Conservation (phyloP, 2,329 filamentous ascomycete genomes). For the Pyrenophora tritici-repentis region DNA sequence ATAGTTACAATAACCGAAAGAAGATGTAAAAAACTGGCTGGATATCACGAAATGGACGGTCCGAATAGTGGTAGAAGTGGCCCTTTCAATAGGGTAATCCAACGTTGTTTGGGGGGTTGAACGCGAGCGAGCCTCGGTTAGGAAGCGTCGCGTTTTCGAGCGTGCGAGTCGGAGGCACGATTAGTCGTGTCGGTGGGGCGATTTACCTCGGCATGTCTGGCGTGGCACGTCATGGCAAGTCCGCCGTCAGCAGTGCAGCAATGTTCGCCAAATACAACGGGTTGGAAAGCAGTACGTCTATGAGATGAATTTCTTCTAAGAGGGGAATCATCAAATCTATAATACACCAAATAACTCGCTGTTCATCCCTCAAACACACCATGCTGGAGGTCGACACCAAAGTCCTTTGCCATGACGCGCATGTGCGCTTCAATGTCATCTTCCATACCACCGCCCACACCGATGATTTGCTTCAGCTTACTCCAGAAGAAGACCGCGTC, state of each 20-base stretch:
- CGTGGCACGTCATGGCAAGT: constrained; percentile 12
- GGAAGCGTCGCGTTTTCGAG: background rate
- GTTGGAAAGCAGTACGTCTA: too few species aligned
- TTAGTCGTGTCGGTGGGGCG: background rate
- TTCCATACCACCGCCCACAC: constrained; percentile 84
- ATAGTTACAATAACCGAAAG: too few species aligned
- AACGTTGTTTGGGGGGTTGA: background rate
- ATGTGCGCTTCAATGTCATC: constrained; percentile 89
- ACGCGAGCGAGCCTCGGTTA: too few species aligned
- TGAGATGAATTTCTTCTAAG: background rate
- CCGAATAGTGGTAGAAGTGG: too few species aligned
- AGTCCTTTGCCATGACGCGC: constrained; percentile 85
- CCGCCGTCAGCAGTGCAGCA: background rate
- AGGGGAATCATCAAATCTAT: background rate
- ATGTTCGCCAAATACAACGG: background rate
- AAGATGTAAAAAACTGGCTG: too few species aligned
- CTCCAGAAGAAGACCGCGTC: constrained; percentile 85
- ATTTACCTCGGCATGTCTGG: constrained; percentile 19
- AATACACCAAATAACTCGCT: background rate
- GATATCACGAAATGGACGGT: too few species aligned
- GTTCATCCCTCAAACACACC: constrained; percentile 80
- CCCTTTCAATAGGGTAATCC: too few species aligned
- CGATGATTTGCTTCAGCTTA: constrained; percentile 76
- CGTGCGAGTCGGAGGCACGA: background rate
- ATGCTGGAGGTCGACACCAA: constrained; percentile 89